Evolutionary conservation across 2,329 filamentous ascomycete genomes (phyloP).

Genomic region (Lasiodiplodia sp.): DNA sequence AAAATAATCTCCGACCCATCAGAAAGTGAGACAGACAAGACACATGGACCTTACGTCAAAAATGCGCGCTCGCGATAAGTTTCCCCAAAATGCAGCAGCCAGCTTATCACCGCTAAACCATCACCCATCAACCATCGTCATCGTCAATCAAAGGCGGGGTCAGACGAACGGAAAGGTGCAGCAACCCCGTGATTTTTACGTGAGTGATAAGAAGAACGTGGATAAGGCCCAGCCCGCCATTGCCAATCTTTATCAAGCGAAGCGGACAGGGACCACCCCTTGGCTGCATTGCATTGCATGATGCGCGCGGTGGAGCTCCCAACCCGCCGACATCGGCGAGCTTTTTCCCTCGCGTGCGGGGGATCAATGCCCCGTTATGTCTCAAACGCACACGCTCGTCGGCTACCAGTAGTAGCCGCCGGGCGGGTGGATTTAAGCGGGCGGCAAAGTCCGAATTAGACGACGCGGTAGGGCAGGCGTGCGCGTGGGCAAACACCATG

Average conservation of each 20-base stretch:
- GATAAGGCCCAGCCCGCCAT: background rate
- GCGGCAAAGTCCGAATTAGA: slow-evolving; percentile 8
- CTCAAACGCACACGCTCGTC: background rate
- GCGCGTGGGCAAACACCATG: background rate
- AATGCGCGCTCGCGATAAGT: background rate
- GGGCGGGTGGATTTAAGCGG: background rate
- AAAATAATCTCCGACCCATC: background rate
- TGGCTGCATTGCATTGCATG: background rate
- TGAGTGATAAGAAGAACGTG: background rate
- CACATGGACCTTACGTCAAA: slow-evolving; percentile 9
- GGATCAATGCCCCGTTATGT: background rate
- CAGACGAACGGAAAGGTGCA: background rate
- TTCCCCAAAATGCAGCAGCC: too few relatives aligned
- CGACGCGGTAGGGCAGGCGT: background rate
- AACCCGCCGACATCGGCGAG: background rate
- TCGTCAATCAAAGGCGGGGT: slow-evolving; percentile 7
- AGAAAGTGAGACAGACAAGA: background rate
- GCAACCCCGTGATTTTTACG: slow-evolving; percentile 1
- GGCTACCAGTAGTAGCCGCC: slow-evolving; percentile 7
- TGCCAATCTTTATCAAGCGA: background rate
- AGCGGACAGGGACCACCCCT: background rate
- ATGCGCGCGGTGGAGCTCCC: background rate
- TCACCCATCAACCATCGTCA: background rate
- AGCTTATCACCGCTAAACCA: background rate
- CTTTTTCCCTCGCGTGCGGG: background rate